Evolutionary conservation across 768 basidiomycete genomes (phyloP).

Genomic region (Suillus variegatus): DNA sequence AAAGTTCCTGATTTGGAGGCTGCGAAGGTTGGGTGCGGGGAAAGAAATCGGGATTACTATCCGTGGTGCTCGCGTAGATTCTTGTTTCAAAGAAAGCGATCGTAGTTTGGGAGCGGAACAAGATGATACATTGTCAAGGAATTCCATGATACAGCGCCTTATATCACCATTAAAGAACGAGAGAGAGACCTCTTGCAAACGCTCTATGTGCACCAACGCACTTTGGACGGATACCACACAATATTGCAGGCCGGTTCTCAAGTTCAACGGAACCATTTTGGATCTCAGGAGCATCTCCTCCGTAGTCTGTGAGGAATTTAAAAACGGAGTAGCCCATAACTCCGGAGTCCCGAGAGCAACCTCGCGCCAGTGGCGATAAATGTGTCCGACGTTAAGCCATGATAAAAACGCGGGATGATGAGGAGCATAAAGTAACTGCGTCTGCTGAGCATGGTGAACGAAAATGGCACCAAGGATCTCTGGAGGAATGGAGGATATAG

Average conservation of each 20-base stretch:
- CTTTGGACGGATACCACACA: constrained; percentile 29
- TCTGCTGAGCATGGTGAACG: constrained; percentile 2
- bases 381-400: constrained; percentile 10
- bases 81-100: constrained; percentile 28
- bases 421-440: background rate
- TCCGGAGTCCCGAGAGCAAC: constrained; percentile 39
- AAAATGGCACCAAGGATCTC: constrained; percentile 10
- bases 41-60: constrained; percentile 9
- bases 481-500: constrained; percentile 8
- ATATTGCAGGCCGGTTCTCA: constrained; percentile 30
- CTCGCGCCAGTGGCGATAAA: constrained; percentile 37
- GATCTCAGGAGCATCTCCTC: constrained; percentile 48
- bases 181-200: constrained; percentile 36
- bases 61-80: constrained; percentile 1
- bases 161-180: constrained; percentile 21
- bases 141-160: constrained; percentile 23
- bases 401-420: background rate
- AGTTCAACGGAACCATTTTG: constrained; percentile 36
- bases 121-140: constrained; percentile 25
- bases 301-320: constrained; percentile 36
- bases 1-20: constrained; percentile 37
- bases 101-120: constrained; percentile 34
- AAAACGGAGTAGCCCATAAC: constrained; percentile 41
- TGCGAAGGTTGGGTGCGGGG: constrained; percentile 34
- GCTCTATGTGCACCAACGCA: constrained; percentile 33